Evolutionary conservation across 1,284 basidiomycete genomes (phyloP).

Genomic region (Cutaneotrichosporon dermatis): DNA sequence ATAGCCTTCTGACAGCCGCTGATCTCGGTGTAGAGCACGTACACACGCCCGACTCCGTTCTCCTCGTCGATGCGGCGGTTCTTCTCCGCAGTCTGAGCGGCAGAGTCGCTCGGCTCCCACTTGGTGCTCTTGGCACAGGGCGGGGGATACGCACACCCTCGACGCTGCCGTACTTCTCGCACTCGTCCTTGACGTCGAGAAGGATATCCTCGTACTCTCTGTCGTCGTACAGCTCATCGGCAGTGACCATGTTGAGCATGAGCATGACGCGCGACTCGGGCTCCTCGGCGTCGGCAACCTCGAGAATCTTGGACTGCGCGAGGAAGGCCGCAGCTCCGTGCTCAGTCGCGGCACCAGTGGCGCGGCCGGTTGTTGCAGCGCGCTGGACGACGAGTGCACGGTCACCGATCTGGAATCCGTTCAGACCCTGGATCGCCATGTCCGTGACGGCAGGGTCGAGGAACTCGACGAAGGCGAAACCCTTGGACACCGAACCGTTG

Average conservation of each 20-base stretch:
- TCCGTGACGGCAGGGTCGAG: conserved; percentile 84
- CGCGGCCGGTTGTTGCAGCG: conserved; percentile 54
- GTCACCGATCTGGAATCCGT: conserved; percentile 97
- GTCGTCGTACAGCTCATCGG: conserved; percentile 87
- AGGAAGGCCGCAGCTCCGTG: conserved; percentile 44
- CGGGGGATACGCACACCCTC: conserved; percentile 84
- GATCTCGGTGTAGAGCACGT: conserved; percentile 71
- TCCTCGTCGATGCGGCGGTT: conserved; percentile 66
- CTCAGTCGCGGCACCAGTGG: conserved; percentile 34
- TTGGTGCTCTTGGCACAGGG: conserved; percentile 70
- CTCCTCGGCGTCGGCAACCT: conserved; percentile 57
- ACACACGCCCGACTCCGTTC: conserved; percentile 86
- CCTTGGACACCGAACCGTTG: conserved; percentile 81
- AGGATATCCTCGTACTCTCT: conserved; percentile 89
- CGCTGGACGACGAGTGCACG: conserved; percentile 94
- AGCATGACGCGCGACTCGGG: conserved; percentile 71
- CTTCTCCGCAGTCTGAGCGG: conserved; percentile 54
- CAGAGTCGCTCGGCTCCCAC: conserved; percentile 64
- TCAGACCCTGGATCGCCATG: conserved; percentile 90
- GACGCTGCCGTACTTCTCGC: conserved; percentile 71
- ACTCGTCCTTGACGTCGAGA: conserved; percentile 93
- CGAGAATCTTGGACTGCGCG: conserved; percentile 71
- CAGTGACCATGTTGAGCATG: conserved; percentile 97
- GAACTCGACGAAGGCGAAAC: conserved; percentile 99
- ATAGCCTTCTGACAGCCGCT: conserved; percentile 65